Conservation (phyloP, 176 grass and related monocot genomes). For the Triticum monococcum region DNA sequence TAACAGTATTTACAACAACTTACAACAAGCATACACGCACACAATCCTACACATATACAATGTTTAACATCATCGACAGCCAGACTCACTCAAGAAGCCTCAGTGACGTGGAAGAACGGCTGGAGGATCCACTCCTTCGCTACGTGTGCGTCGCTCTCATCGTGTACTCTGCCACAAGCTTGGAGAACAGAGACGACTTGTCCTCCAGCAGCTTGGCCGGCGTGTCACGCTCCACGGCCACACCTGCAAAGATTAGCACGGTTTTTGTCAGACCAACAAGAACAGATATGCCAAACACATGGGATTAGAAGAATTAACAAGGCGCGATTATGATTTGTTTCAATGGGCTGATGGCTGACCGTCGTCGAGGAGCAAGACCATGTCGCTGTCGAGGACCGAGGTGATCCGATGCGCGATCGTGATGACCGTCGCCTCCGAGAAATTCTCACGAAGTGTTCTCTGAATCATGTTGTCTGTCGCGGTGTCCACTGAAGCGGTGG, state of each 20-base stretch:
- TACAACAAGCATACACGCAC: no score
- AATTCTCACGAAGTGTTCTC: slow-evolving; percentile 15
- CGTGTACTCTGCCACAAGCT: slow-evolving; percentile 83
- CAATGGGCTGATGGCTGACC: neutral
- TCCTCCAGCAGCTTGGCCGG: slow-evolving; percentile 66
- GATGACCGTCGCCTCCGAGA: slow-evolving; percentile 15
- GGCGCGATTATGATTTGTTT: neutral
- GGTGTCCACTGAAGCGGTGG: slow-evolving; percentile 24
- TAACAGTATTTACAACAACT: no score
- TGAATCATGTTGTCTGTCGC: slow-evolving; percentile 22
- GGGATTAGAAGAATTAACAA: neutral
- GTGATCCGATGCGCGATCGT: slow-evolving; percentile 18
- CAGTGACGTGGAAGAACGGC: neutral
- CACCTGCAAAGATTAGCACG: slow-evolving; percentile 36
- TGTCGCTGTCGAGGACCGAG: slow-evolving; percentile 31
- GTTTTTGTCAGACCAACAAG: neutral
- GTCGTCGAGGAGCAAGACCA: slow-evolving; percentile 22
- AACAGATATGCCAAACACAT: neutral
- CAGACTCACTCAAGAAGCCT: neutral
- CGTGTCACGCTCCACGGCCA: slow-evolving; percentile 62
- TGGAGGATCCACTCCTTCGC: neutral
- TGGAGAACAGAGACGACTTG: slow-evolving; percentile 69
- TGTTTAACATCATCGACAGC: neutral
- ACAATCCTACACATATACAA: no score
- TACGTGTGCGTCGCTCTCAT: slow-evolving; percentile 65